Percentiles rank a stretch among this genome's conserved stretches.
Evolutionary conservation across 2,329 filamentous ascomycete genomes (phyloP).

Genomic region (Diplodia seriata): DNA sequence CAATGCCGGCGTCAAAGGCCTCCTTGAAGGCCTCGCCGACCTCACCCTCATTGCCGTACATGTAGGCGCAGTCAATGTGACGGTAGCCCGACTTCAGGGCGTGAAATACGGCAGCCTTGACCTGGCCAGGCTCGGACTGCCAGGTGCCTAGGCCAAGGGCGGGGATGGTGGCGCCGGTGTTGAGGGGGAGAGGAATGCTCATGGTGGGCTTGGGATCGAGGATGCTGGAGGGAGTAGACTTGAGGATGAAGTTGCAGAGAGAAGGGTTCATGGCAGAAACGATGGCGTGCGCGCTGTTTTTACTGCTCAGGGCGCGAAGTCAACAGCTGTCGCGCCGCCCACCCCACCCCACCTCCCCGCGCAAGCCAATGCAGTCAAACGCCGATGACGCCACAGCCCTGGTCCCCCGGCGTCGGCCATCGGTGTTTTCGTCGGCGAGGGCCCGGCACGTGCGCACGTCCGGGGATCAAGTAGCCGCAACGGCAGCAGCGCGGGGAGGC

Average conservation of each 20-base stretch:
- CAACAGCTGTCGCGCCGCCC: neutral
- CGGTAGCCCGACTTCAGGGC: conserved; percentile 58
- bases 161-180: conserved; percentile 50
- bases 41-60: conserved; percentile 85
- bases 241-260: conserved; percentile 50
- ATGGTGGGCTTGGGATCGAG: conserved; percentile 48
- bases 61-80: conserved; percentile 65
- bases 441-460: neutral
- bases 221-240: conserved; percentile 46
- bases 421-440: conserved; percentile 17
- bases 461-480: conserved; percentile 12
- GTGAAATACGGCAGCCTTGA: conserved; percentile 56
- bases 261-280: conserved; percentile 46
- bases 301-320: conserved; percentile 5
- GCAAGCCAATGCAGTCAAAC: conserved; percentile 17
- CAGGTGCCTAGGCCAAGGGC: conserved; percentile 50
- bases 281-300: conserved; percentile 27
- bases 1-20: conserved; percentile 80
- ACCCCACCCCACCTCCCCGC: conserved; percentile 25
- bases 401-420: neutral
- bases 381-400: conserved; percentile 30
- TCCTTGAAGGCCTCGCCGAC: conserved; percentile 77
- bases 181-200: conserved; percentile 49
- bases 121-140: conserved; percentile 53
- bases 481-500: neutral